phyloP scores from a whole-genome alignment of 768 basidiomycete species.

The Hypholoma fasciculare region DNA sequence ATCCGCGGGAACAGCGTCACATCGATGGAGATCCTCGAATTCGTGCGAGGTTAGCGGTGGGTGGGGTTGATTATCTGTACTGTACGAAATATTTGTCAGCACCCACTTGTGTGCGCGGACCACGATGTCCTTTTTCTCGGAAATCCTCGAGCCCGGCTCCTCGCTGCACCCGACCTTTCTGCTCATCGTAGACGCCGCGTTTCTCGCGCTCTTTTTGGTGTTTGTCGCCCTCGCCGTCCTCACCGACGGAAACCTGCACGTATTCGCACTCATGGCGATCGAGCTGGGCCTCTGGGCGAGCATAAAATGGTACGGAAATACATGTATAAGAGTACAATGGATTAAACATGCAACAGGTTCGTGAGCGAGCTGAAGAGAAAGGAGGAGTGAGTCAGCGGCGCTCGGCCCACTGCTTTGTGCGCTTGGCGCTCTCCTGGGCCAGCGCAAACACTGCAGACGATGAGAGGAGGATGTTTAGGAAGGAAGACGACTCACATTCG shows the following conservation, averaged over 20 bases:
- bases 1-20: constrained; percentile 97
- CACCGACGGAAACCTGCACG: constrained; percentile 66
- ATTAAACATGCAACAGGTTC: constrained; percentile 47
- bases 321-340: background rate
- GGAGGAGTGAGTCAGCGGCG: constrained; percentile 44
- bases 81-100: background rate
- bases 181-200: constrained; percentile 59
- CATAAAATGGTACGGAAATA: constrained; percentile 68
- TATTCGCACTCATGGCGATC: constrained; percentile 65
- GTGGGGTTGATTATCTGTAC: background rate
- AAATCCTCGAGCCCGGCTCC: constrained; percentile 73
- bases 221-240: constrained; percentile 58
- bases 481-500: constrained; percentile 63
- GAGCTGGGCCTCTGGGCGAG: constrained; percentile 74
- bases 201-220: constrained; percentile 56
- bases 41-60: constrained; percentile 36
- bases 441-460: constrained; percentile 71
- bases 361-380: constrained; percentile 57
- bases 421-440: constrained; percentile 79
- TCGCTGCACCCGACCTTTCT: constrained; percentile 74
- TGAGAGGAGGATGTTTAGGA: constrained; percentile 1
- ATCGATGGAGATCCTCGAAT: constrained; percentile 88
- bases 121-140: constrained; percentile 42
- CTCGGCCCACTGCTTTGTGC: constrained; percentile 86
- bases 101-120: background rate